Conservation (phyloP, 345 rosid genomes). For the Physaria fendleri region DNA sequence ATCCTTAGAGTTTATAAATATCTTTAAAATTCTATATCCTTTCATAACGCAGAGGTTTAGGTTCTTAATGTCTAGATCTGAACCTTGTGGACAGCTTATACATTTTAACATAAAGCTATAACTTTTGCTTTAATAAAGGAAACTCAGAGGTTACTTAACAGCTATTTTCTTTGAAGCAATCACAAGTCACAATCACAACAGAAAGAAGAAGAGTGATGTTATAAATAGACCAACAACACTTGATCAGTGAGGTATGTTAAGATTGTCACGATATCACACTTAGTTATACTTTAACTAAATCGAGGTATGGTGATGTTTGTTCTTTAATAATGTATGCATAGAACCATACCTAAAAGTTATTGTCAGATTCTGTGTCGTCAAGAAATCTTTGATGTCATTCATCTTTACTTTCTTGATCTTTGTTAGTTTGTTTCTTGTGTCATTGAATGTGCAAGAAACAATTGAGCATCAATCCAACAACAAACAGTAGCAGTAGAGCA, state of each 20-base stretch:
- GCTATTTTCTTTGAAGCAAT: constrained; percentile 9
- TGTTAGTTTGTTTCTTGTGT: background rate
- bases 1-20: background rate
- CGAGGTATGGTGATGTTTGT: constrained; percentile 1
- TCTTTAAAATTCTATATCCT: background rate
- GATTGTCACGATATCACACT: constrained; percentile 4
- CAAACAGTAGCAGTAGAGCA: background rate
- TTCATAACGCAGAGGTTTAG: background rate
- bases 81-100: background rate
- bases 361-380: constrained; percentile 11
- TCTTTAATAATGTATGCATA: background rate
- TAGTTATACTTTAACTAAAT: constrained; percentile 16
- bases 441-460: background rate
- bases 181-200: background rate
- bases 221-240: constrained; percentile 13
- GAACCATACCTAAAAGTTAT: background rate
- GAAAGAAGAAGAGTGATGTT: background rate
- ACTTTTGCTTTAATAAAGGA: background rate
- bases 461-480: constrained; percentile 2
- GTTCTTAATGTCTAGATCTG: constrained; percentile 12
- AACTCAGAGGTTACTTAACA: constrained; percentile 1
- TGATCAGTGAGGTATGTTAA: background rate
- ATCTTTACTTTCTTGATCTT: background rate
- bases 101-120: constrained; percentile 14
- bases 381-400: background rate